Conservation (phyloP, 805 yeast species). For the Myxozyma neotropica region DNA sequence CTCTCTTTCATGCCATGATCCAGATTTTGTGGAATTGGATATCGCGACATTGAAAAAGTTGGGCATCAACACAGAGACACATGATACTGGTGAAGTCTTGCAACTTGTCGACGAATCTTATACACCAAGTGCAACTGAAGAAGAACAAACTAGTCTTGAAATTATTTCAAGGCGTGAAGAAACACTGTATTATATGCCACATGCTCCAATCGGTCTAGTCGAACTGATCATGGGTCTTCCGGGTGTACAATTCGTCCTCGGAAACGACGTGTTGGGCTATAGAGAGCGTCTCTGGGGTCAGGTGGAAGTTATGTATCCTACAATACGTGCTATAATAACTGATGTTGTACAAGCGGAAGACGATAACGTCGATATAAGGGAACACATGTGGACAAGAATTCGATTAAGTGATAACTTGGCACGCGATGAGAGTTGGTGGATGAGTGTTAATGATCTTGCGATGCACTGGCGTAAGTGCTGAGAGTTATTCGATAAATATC, state of each 20-base stretch:
- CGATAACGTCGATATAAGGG: neutral
- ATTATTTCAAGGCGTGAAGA: neutral
- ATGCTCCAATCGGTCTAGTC: slow-evolving; percentile 59
- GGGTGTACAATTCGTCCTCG: slow-evolving; percentile 26
- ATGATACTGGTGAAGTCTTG: slow-evolving; percentile 7
- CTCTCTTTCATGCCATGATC: slow-evolving; percentile 61
- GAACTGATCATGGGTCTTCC: slow-evolving; percentile 30
- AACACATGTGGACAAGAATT: slow-evolving; percentile 16
- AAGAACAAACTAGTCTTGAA: neutral
- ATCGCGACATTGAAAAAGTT: slow-evolving; percentile 39
- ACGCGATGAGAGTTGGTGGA: slow-evolving; percentile 31
- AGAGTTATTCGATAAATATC: neutral
- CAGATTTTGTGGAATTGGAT: slow-evolving; percentile 59
- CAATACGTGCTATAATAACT: neutral
- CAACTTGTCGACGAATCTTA: slow-evolving; percentile 5
- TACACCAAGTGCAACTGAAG: too few species aligned
- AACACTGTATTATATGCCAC: slow-evolving; percentile 67
- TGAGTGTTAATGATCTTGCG: slow-evolving; percentile 32
- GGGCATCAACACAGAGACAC: slow-evolving; percentile 35
- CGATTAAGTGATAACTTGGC: slow-evolving; percentile 24
- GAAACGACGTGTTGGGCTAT: slow-evolving; percentile 31
- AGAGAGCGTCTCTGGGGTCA: slow-evolving; percentile 17
- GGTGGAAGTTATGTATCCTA: slow-evolving; percentile 11
- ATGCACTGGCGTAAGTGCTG: slow-evolving; percentile 27
- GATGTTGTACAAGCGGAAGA: neutral